These are phyloP conservation scores for Pythium pyrilobum DNA, from an alignment of 352 stramenopile species.

Conservation along the genomic window DNA sequence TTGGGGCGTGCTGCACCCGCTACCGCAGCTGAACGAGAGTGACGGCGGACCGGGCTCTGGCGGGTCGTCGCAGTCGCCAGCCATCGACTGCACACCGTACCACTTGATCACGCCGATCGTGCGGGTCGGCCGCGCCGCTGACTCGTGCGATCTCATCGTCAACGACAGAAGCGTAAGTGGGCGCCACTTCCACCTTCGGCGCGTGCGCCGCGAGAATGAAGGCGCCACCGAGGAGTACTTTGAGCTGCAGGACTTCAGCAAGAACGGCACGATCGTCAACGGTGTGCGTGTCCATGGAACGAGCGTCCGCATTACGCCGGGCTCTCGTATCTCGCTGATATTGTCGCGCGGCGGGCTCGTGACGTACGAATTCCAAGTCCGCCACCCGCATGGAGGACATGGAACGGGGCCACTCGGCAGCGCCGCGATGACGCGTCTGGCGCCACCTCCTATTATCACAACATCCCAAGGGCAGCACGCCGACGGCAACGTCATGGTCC, in stretches of 20 bases:
- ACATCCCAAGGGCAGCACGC: conserved; percentile 26
- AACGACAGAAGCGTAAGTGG: conserved; percentile 86
- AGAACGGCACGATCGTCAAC: conserved; percentile 88
- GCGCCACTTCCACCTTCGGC: conserved; percentile 77
- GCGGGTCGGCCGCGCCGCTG: conserved; percentile 66
- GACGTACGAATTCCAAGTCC: conserved; percentile 85
- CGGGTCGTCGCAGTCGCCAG: conserved; percentile 1
- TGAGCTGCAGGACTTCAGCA: conserved; percentile 86
- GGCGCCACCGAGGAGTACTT: conserved; percentile 46
- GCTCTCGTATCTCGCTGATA: conserved; percentile 81
- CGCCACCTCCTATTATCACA: conserved; percentile 53
- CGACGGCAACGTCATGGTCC: conserved; percentile 35
- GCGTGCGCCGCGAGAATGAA: conserved; percentile 50
- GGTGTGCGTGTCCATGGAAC: conserved; percentile 82
- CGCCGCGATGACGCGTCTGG: conserved; percentile 7
- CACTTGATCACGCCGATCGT: conserved; percentile 66
- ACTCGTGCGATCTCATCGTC: conserved; percentile 85
- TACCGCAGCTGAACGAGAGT: conserved; percentile 68
- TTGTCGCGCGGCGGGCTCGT: conserved; percentile 75
- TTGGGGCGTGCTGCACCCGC: conserved; percentile 66
- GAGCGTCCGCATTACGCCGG: conserved; percentile 57
- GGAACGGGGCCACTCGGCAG: not conserved
- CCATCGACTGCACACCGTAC: conserved; percentile 52
- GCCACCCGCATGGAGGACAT: conserved; percentile 14
- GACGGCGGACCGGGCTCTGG: conserved; percentile 27